These are phyloP conservation scores for Pyropia haitanensis DNA, from an alignment of 23 red algal species.

Conservation along the genomic window DNA sequence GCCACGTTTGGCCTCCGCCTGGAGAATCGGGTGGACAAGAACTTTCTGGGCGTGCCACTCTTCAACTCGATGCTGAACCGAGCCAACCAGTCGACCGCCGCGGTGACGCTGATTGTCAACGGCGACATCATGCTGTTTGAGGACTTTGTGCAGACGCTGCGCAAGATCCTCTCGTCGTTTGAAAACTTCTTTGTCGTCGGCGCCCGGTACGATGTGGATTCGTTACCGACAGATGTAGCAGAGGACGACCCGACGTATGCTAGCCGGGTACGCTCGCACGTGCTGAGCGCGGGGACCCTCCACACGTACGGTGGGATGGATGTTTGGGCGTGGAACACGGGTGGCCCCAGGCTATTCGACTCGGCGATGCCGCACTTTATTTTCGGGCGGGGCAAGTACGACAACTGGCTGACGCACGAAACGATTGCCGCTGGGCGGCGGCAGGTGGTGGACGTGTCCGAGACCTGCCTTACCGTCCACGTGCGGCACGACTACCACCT, in stretches of 20 bases:
- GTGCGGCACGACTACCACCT: constrained; percentile 93
- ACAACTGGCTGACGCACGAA: constrained; percentile 99
- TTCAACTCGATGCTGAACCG: constrained; percentile 95
- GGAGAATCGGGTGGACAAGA: constrained; percentile 82
- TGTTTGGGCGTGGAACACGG: constrained; percentile 94
- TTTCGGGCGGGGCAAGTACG: constrained; percentile 98
- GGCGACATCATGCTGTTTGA: constrained; percentile 88
- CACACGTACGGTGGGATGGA: constrained; percentile 99
- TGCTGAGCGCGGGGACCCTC: constrained; percentile 78
- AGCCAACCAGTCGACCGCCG: constrained; percentile 54
- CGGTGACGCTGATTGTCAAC: constrained; percentile 86
- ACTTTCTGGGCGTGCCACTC: constrained; percentile 94
- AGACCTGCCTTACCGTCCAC: constrained; percentile 83
- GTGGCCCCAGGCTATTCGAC: constrained; percentile 75
- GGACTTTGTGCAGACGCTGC: constrained; percentile 74
- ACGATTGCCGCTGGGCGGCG: constrained; percentile 73
- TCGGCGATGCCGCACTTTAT: constrained; percentile 91
- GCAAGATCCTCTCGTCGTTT: constrained; percentile 75
- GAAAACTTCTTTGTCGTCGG: constrained; percentile 77
- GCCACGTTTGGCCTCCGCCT: constrained; percentile 53
- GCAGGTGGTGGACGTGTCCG: constrained; percentile 81
- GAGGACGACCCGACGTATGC: constrained; percentile 54
- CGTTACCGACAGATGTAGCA: constrained; percentile 44
- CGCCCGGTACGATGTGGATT: constrained; percentile 96
- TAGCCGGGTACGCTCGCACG: constrained; percentile 65